Evolutionary conservation across 2,329 filamentous ascomycete species (phyloP).

Genomic region (Botryotinia narcissicola): DNA sequence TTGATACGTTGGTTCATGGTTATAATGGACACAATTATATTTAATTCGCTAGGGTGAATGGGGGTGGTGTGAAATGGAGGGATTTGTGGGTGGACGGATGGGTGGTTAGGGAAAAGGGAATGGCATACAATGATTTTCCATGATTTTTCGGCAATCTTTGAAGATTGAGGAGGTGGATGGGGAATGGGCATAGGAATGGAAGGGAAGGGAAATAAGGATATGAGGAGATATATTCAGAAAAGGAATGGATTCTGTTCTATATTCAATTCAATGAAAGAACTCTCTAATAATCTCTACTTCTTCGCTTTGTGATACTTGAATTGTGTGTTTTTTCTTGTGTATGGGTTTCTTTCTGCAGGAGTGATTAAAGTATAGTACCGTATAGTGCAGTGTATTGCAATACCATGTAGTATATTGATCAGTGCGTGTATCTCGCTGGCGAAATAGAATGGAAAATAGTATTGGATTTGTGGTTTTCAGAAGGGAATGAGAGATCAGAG

Average conservation of each 20-base stretch:
- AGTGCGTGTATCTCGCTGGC: background rate
- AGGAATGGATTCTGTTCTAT: background rate
- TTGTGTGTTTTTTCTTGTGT: background rate
- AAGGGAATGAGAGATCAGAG: background rate
- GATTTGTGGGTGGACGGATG: background rate
- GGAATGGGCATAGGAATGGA: background rate
- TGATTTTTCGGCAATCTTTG: background rate
- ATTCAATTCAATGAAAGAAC: slow-evolving; percentile 7
- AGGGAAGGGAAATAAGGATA: background rate
- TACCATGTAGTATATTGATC: background rate
- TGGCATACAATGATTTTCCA: slow-evolving; percentile 15
- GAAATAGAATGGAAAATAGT: background rate
- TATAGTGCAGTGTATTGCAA: background rate
- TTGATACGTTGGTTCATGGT: slow-evolving; percentile 12
- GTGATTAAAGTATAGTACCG: background rate
- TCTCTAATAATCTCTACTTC: background rate
- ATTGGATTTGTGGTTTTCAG: background rate
- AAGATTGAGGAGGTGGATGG: background rate
- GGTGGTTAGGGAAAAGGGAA: slow-evolving; percentile 9
- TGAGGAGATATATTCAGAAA: background rate
- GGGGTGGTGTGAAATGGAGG: background rate
- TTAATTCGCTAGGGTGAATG: slow-evolving; percentile 12
- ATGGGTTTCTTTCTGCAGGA: background rate
- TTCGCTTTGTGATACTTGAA: background rate
- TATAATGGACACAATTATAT: slow-evolving; percentile 16